Evolutionary conservation across 371 early-diverging fungal genomes (phyloP), one percentile per base, ranked within the genome.

Genomic region (Actinomucor elegans): DNA sequence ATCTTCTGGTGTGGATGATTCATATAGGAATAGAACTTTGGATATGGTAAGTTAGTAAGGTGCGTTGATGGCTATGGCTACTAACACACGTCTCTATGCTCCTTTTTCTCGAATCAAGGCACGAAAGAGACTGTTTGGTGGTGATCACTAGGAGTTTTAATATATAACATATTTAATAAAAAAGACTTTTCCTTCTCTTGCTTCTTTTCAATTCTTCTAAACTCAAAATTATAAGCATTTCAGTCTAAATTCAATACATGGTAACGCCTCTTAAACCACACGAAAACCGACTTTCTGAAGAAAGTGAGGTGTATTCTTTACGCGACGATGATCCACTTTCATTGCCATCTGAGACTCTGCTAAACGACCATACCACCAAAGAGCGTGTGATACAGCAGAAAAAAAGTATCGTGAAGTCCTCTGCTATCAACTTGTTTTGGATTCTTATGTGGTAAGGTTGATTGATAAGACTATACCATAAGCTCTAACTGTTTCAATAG

Each of bases 391-490:
- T 53, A 23, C 52, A 50, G 7, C 59, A 64, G 7, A 57, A 47
- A 31, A 66, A 64, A 18, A 61, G 58, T 4, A 44, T 69, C 5
- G 18, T 71, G 20, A 67, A 67, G 40, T 44, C 67, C 2, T 64
- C 67, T 4, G 65, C 64, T 11, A 66, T 73, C 24, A 77, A 77
- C 44, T 15, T 77, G 15, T 55, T 71, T 21, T 77, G 77, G 77
- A 71, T 77, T 46, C 34, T 73, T 20, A 66, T 66, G 40, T 77
- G 77, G 75, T 75, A 75, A 42, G 49, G 23, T n/a, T n/a, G n/a
- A n/a, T n/a, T n/a, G n/a, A n/a, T n/a, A n/a, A n/a, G n/a, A n/a
- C n/a, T n/a, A n/a, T n/a, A n/a, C n/a, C n/a, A n/a, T n/a, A n/a
- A 24, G 10, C 12, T 9, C 5, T 24, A 40, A 4, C n/a, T 35